Evolutionary conservation across 2,329 filamentous ascomycete genomes (phyloP), one percentile per base, ranked within the genome.

Genomic region (Talaromyces sp.): DNA sequence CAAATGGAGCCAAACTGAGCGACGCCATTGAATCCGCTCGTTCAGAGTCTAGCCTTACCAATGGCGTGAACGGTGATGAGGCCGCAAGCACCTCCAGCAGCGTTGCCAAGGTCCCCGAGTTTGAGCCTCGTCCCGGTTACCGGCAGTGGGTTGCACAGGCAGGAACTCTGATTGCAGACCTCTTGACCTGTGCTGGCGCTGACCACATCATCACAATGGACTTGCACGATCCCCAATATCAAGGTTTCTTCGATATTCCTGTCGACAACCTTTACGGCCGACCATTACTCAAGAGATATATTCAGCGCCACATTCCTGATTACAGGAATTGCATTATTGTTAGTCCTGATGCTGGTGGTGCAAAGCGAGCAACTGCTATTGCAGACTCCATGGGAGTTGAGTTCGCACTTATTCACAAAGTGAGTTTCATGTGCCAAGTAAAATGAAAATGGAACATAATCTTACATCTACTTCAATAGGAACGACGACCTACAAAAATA

Each of bases 191-290:
- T 79, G 94, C 95, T 69, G 95, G 95, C 69, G 93, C 95, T 54
- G 94, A 99, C 77, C 95, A 98, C 79, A 89, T 95, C 76, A 97
- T 98, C 76, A 97, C 94, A 36, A 96, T 99, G 91, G 95, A 99
- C 75, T 85, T 99, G 61, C 92, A 95, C 76, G 94, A 97, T 77
- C 91, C 92, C 49, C 93, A 99, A 79, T 98, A 98, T 75, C 95
- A 99, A 79, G 95, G 95, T 63, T 99, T 97, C 84, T 98, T 99
- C 75, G 94, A 99, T 75, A 97, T 98, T 66, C 95, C 95, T 2
- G 95, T 99, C 65, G 95, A 99, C 81, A 99, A 99, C 77, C 85
- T 99, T 19, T 98, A 98, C 80, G 94, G 80, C 15, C 76, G 81
- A 61, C 81, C 81, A 40, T 72, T 82, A 38, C 71, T 89, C 65